phyloP scores from a whole-genome alignment of 345 rosid genomes.

The Camelina laxa region DNA sequence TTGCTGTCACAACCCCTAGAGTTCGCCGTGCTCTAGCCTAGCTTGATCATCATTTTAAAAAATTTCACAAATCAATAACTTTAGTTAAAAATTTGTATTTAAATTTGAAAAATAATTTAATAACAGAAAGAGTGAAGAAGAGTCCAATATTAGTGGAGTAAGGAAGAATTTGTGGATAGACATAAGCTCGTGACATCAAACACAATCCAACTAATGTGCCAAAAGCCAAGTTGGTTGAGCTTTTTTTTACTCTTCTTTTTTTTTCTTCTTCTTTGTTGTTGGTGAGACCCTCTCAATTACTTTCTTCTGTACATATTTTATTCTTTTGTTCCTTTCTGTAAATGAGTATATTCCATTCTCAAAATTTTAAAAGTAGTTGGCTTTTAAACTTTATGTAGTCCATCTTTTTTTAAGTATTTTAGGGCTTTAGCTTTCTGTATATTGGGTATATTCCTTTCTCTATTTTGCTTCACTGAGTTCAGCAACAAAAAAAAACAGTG shows the following conservation, averaged over 20 bases:
- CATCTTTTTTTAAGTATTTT: not conserved
- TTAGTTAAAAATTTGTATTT: not conserved
- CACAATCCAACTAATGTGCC: constrained; percentile 36
- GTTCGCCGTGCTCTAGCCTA: constrained; percentile 51
- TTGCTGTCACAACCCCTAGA: constrained; percentile 68
- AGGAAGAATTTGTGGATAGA: constrained; percentile 25
- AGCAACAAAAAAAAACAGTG: not conserved
- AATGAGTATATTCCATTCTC: constrained; percentile 19
- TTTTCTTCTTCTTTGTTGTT: not conserved
- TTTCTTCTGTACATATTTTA: constrained; percentile 31
- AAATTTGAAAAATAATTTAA: constrained; percentile 9
- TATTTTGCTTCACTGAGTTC: not conserved
- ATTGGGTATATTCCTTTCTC: not conserved
- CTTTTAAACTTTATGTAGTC: not conserved
- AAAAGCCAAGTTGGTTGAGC: constrained; percentile 36
- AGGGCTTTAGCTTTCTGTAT: not conserved
- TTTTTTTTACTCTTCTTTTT: not conserved
- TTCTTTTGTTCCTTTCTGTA: constrained; percentile 19
- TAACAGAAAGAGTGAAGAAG: constrained; percentile 23
- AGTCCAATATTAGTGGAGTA: constrained; percentile 23
- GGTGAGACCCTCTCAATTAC: constrained; percentile 27
- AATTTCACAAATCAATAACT: not conserved
- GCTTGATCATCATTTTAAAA: not conserved
- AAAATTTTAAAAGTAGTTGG: not conserved
- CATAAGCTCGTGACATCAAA: constrained; percentile 29